Base-by-base conservation (phyloP, 176 grass and related monocot species). In the Oryza glumipatula region DNA sequence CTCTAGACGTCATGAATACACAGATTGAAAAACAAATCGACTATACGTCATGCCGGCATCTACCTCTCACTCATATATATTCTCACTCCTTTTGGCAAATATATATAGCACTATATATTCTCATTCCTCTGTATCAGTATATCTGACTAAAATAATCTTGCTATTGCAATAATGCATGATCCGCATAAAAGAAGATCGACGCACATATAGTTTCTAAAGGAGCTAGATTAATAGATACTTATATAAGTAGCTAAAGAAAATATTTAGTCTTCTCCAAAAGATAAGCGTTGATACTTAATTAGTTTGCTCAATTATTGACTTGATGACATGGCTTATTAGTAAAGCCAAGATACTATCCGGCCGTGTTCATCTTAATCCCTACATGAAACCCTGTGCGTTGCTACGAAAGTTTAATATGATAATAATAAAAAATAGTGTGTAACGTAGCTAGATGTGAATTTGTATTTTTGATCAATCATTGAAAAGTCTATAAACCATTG, bases 101-200 rank as follows among this genome's bases (percentile, higher is more conserved):
- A 32, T 32, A 71, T 51, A 83, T 28, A 65, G 26, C 38, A 71
- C 36, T 38, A 38, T 38, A 70, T 46, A 80, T 26, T 75, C 47
- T 76, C 8, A 75, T 58, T 36, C 33, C 63, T 47, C 1, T 64
- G 45, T 39, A 35, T 28, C 4, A 54, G 16, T 17, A 54, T 54
- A n/a, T 54, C 3, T 11, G 58, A 8, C 3, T 72, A 46, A 77
- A 80, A 74, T 67, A 87, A 60, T 46, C 23, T 54, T 81, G 47
- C 73, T n/a, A 63, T 68, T 26, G 24, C 36, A 6, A 38, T 38
- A 38, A 36, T 46, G 17, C 12, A 14, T 48, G 51, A 69, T 76
- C 63, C 51, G 24, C 64, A 81, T 64, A 65, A 47, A 14, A 69
- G 23, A 76, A 45, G 36, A 38, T 38, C 36, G 48, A 24, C 38